A percentile compares a stretch with the other conserved stretches of the same genome.
phyloP scores from a whole-genome alignment of 78 protist species.

The Emiliania huxleyi region DNA sequence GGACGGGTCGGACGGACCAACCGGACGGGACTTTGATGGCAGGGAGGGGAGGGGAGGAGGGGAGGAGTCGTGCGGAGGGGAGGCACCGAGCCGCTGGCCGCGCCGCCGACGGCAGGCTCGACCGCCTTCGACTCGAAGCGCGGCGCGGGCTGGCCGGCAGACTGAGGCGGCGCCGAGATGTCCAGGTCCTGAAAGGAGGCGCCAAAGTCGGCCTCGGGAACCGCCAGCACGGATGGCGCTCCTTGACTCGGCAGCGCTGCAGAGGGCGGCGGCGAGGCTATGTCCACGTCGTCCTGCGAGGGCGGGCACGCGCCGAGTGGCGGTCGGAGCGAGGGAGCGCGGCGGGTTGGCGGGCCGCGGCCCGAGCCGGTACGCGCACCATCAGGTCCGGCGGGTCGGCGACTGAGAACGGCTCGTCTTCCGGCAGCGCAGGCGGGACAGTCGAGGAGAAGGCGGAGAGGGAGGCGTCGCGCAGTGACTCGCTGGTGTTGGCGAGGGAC shows the following conservation, averaged over 20 bases:
- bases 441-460: background rate
- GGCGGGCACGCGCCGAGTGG: background rate
- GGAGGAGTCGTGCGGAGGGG: no score
- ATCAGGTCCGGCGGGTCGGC: background rate
- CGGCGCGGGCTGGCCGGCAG: background rate
- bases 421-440: background rate
- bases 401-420: background rate
- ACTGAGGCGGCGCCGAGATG: background rate
- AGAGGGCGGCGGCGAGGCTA: background rate
- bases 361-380: background rate
- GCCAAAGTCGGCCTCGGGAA: background rate
- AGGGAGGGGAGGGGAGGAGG: no score
- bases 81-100: background rate
- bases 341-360: no score
- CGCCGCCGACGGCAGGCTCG: background rate
- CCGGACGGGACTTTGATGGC: no score
- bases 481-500: background rate
- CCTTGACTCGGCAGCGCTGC: background rate
- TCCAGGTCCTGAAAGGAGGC: conserved; percentile 11
- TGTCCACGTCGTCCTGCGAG: background rate
- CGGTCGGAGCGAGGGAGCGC: no score
- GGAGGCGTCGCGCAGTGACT: background rate
- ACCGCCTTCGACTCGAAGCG: conserved; percentile 1
- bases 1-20: no score
- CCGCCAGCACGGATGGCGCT: background rate